phyloP scores from a whole-genome alignment of 169 alveolate genomes.

The Eimeria nieschulzi region DNA sequence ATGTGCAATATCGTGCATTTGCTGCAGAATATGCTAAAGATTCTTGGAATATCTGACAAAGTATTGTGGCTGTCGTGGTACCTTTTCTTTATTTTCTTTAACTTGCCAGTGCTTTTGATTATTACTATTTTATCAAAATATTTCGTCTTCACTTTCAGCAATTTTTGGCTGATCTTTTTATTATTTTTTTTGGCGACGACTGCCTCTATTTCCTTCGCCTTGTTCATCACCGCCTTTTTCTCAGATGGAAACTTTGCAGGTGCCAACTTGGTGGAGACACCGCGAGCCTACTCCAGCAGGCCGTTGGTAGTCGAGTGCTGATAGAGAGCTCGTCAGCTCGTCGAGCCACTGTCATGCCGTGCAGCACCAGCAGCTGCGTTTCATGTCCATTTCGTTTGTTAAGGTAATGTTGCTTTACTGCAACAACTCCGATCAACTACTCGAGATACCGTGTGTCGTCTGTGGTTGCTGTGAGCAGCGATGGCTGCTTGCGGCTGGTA shows the following conservation, averaged over 20 bases:
- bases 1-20: too few species aligned
- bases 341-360: too few species aligned
- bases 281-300: too few species aligned
- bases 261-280: neutral
- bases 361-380: too few species aligned
- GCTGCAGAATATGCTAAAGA: constrained; percentile 62
- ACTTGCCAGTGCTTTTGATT: constrained; percentile 34
- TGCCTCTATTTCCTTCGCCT: constrained; percentile 52
- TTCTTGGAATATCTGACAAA: constrained; percentile 46
- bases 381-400: too few species aligned
- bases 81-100: constrained; percentile 38
- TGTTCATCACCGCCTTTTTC: constrained; percentile 40
- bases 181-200: neutral
- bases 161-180: constrained; percentile 15
- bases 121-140: neutral
- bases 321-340: too few species aligned
- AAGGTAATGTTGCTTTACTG: too few species aligned
- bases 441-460: neutral
- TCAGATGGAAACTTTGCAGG: constrained; percentile 62
- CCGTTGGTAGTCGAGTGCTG: too few species aligned
- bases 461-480: constrained; percentile 26
- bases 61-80: constrained; percentile 58
- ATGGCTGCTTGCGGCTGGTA: constrained; percentile 65
- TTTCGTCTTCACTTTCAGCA: constrained; percentile 38
- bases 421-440: too few species aligned